phyloP scores from a whole-genome alignment of 345 rosid species.

The Populus tremula region DNA sequence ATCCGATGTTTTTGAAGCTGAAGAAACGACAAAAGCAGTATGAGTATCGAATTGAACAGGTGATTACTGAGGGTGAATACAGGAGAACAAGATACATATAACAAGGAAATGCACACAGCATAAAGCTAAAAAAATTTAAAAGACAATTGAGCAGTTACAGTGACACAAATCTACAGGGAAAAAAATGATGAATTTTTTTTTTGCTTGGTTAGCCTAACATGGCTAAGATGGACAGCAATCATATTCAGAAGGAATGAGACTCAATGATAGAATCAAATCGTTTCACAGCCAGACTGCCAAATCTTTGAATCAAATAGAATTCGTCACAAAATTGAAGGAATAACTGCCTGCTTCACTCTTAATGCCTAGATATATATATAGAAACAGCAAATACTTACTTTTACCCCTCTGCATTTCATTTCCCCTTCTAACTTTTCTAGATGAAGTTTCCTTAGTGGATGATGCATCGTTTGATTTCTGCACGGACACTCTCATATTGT shows the following conservation, averaged over 20 bases:
- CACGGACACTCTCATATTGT: slow-evolving; percentile 32
- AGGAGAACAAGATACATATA: neutral
- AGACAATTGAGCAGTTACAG: neutral
- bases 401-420: slow-evolving; percentile 14
- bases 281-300: neutral
- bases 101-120: neutral
- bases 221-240: neutral
- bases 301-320: no score
- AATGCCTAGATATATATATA: no score
- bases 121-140: no score
- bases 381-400: slow-evolving; percentile 24
- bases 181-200: neutral
- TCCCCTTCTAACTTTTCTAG: slow-evolving; percentile 14
- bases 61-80: neutral
- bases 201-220: neutral
- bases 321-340: neutral
- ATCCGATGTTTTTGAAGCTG: slow-evolving; percentile 25
- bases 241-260: neutral
- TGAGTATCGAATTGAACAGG: neutral
- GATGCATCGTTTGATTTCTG: slow-evolving; percentile 1
- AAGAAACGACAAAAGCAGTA: neutral
- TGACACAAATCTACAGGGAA: neutral
- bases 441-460: slow-evolving; percentile 13
- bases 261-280: neutral
- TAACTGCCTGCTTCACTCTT: neutral